A percentile compares a stretch with the other conserved stretches of the same genome.
phyloP scores from a whole-genome alignment of 805 yeast genomes.

The Brettanomyces anomalus region DNA sequence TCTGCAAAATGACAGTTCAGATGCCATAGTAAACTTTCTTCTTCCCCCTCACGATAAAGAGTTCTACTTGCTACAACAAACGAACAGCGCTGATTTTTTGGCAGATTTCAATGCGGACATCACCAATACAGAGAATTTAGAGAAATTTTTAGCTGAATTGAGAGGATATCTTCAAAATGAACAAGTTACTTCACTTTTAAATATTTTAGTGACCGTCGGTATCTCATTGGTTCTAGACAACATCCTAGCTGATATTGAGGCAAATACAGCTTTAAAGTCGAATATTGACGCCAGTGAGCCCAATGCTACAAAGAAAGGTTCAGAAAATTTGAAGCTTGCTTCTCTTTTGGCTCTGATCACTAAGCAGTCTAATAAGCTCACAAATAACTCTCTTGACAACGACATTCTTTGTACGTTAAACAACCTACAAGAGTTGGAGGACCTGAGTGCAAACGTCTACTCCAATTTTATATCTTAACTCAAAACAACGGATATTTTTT shows the following conservation, averaged over 20 bases:
- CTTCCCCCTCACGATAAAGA: slow-evolving; percentile 47
- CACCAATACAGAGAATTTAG: slow-evolving; percentile 19
- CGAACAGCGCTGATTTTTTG: slow-evolving; percentile 34
- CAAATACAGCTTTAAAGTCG: slow-evolving; percentile 2
- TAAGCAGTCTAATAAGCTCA: slow-evolving; percentile 42
- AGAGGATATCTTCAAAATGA: slow-evolving; percentile 20
- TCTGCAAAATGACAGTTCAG: not conserved
- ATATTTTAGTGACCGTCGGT: slow-evolving; percentile 33
- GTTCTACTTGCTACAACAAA: slow-evolving; percentile 45
- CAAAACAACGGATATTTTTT: no score
- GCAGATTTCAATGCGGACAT: slow-evolving; percentile 18
- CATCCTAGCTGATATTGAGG: slow-evolving; percentile 20
- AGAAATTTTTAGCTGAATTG: slow-evolving; percentile 22
- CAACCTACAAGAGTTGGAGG: slow-evolving; percentile 60
- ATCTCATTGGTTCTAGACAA: slow-evolving; percentile 40
- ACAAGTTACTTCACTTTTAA: slow-evolving; percentile 24
- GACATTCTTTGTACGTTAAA: slow-evolving; percentile 31
- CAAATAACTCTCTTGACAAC: slow-evolving; percentile 23
- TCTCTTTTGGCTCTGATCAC: slow-evolving; percentile 60
- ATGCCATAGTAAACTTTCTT: slow-evolving; percentile 21
- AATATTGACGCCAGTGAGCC: not conserved
- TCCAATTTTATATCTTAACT: slow-evolving; percentile 49
- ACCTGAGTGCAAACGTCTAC: slow-evolving; percentile 83
- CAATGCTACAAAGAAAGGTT: slow-evolving; percentile 2
- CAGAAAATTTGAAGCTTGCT: slow-evolving; percentile 44